phyloP scores from a whole-genome alignment of 495 filamentous ascomycete genomes.

The Achaetomiella virescens region DNA sequence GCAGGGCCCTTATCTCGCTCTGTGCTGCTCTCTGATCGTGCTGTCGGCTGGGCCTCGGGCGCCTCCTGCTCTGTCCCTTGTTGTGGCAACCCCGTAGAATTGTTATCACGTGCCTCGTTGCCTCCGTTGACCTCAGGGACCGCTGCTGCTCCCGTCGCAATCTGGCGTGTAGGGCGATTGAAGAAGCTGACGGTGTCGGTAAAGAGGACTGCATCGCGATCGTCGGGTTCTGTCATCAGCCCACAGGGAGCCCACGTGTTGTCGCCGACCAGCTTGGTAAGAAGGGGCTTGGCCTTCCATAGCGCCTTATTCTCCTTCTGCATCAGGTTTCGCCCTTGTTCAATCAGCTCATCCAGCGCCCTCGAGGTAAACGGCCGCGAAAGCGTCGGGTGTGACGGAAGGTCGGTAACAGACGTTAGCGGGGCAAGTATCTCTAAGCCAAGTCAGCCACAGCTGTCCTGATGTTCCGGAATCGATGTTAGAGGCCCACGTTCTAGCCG shows the following conservation, averaged over 20 bases:
- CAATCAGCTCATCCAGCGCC: conserved; percentile 71
- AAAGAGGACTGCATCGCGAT: conserved; percentile 42
- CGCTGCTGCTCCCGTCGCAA: background rate
- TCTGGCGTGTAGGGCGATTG: conserved; percentile 8
- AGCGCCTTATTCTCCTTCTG: conserved; percentile 70
- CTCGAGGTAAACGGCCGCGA: conserved; percentile 76
- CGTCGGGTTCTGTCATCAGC: conserved; percentile 49
- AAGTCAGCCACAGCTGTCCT: background rate
- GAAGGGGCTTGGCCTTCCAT: conserved; percentile 70
- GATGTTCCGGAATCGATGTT: background rate
- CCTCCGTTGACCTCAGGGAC: background rate
- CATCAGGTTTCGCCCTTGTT: conserved; percentile 59
- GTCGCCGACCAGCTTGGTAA: conserved; percentile 74
- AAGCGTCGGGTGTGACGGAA: conserved; percentile 76
- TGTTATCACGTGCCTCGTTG: background rate
- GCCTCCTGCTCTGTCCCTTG: background rate
- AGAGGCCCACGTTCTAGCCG: conserved; percentile 67
- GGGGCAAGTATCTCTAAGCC: conserved; percentile 74
- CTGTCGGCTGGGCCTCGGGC: background rate
- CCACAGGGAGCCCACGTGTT: conserved; percentile 71
- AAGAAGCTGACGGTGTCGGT: conserved; percentile 32
- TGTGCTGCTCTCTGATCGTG: conserved; percentile 3
- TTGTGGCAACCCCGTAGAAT: background rate
- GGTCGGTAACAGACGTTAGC: conserved; percentile 76
- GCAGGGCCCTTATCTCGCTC: conserved; percentile 12